Conservation (phyloP, 768 basidiomycete genomes). For the Amanita exitialis region DNA sequence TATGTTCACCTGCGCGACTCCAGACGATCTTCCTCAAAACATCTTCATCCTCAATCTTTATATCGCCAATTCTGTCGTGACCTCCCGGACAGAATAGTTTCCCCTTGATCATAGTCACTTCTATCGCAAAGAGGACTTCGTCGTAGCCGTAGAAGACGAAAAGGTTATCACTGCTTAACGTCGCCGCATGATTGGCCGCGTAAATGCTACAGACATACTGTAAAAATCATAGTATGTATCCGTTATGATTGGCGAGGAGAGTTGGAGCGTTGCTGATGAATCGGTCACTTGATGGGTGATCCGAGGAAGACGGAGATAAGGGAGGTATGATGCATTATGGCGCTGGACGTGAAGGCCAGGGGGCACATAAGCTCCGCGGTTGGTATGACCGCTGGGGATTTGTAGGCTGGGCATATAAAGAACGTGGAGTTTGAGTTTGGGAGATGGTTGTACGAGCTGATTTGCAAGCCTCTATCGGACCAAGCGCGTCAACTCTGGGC, state of each 20-base stretch:
- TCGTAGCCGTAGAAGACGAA: too few species aligned
- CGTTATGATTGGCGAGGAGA: background rate
- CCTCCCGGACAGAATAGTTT: constrained; percentile 10
- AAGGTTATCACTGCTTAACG: too few species aligned
- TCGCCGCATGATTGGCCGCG: too few species aligned
- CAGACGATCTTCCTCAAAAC: constrained; percentile 9
- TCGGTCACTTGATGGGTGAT: background rate
- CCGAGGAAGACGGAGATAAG: constrained; percentile 4
- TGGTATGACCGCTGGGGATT: constrained; percentile 16
- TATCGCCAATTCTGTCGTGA: constrained; percentile 11
- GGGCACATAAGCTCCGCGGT: constrained; percentile 10
- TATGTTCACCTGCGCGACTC: background rate
- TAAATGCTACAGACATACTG: too few species aligned
- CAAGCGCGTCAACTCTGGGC: too few species aligned
- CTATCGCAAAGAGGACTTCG: too few species aligned
- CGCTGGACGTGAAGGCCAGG: constrained; percentile 9
- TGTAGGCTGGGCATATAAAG: constrained; percentile 12
- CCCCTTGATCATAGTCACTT: too few species aligned
- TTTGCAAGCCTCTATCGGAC: background rate
- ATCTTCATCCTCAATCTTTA: constrained; percentile 14
- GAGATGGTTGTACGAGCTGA: constrained; percentile 11
- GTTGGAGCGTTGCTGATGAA: constrained; percentile 11
- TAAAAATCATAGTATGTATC: too few species aligned
- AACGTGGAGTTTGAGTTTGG: constrained; percentile 14
- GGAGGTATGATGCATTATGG: constrained; percentile 13